phyloP scores from a whole-genome alignment of 2,329 filamentous ascomycete species.

The Cladosporium sphaerospermum region DNA sequence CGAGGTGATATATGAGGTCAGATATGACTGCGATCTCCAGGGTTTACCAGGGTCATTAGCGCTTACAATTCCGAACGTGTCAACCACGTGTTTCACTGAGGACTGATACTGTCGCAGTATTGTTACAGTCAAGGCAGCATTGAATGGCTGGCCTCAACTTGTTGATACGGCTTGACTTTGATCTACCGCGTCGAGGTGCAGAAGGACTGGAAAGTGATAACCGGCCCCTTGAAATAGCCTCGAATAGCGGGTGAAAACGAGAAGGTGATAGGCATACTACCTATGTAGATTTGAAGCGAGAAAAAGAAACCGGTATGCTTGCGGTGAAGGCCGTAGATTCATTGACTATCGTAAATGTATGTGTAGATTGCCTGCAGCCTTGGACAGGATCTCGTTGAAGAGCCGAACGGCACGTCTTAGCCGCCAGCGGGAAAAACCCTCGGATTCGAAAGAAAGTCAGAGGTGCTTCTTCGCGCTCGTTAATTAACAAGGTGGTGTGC shows the following conservation, averaged over 20 bases:
- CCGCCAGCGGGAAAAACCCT: conserved; percentile 7
- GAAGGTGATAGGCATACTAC: neutral
- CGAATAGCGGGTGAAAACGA: conserved; percentile 8
- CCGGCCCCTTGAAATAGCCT: conserved; percentile 17
- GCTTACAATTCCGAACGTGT: too few species aligned
- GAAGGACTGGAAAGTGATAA: conserved; percentile 18
- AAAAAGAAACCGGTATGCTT: too few species aligned
- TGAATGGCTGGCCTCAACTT: conserved; percentile 22
- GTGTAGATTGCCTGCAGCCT: neutral
- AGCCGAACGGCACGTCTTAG: conserved; percentile 3
- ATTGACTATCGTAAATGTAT: conserved; percentile 3
- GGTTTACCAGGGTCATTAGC: too few species aligned
- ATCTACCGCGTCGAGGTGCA: conserved; percentile 26
- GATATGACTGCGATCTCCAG: too few species aligned
- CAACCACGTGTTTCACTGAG: too few species aligned
- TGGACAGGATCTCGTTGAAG: neutral
- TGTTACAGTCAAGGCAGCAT: conserved; percentile 30
- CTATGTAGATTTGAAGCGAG: too few species aligned
- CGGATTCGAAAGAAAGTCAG: conserved; percentile 53
- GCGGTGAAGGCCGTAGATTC: neutral
- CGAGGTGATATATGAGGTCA: too few species aligned
- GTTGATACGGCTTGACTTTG: conserved; percentile 23
- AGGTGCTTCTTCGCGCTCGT: conserved; percentile 97
- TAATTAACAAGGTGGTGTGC: conserved; percentile 98
- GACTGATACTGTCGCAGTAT: conserved; percentile 17